Conservation (phyloP, 768 basidiomycete genomes). For the Rhizopogon rudus region DNA sequence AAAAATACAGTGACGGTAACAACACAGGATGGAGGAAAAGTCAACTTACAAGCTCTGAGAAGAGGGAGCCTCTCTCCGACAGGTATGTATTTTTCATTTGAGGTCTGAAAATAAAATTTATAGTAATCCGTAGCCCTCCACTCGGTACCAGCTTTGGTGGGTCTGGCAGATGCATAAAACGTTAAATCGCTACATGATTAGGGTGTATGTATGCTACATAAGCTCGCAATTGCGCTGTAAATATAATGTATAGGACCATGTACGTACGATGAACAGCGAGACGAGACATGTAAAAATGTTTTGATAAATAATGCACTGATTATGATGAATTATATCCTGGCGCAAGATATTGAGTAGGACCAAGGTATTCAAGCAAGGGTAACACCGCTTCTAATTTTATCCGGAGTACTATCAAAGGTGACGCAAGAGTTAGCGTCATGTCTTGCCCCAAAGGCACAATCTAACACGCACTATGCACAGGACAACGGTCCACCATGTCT, state of each 20-base stretch:
- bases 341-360: not conserved
- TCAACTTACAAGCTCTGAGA: conserved; percentile 11
- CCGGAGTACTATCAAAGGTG: conserved; percentile 13
- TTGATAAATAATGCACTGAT: no score
- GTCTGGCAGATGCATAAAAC: not conserved
- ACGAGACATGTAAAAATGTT: not conserved
- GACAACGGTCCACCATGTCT: conserved; percentile 12
- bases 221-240: not conserved
- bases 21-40: conserved; percentile 12
- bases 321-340: no score
- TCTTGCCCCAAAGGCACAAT: not conserved
- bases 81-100: conserved; percentile 9
- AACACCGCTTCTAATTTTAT: conserved; percentile 20
- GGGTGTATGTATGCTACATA: not conserved
- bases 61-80: conserved; percentile 20
- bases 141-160: not conserved
- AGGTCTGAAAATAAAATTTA: not conserved
- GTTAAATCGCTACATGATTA: not conserved
- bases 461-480: conserved; percentile 15
- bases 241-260: not conserved
- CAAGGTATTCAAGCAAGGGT: conserved; percentile 14
- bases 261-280: not conserved
- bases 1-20: conserved; percentile 16
- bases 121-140: not conserved
- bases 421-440: not conserved